Percentiles rank a stretch among this genome's conserved stretches.
Evolutionary conservation across 306 rosid genomes (phyloP).

Genomic region (Cicer yamashitae): DNA sequence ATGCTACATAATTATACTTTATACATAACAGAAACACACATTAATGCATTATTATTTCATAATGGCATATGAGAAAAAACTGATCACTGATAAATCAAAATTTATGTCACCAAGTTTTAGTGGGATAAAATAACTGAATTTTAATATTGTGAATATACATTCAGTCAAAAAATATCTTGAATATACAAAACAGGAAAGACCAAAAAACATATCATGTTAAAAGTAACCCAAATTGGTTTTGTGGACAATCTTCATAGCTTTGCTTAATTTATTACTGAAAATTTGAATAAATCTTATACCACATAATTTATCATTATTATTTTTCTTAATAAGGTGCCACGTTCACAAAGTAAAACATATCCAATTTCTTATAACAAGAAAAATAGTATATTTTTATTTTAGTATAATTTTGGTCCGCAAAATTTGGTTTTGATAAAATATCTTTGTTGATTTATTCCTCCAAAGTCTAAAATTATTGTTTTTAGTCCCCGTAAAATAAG

Average conservation of each 20-base stretch:
- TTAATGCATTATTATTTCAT: constrained; percentile 36
- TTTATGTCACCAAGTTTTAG: background rate
- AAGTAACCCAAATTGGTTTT: constrained; percentile 15
- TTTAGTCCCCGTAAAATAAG: constrained; percentile 22
- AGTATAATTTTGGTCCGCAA: constrained; percentile 11
- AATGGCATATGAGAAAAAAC: constrained; percentile 26
- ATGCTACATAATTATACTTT: constrained; percentile 29
- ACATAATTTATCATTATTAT: constrained; percentile 15
- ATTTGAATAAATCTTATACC: background rate
- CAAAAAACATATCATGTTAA: background rate
- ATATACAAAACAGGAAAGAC: constrained; percentile 8
- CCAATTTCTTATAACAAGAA: constrained; percentile 10
- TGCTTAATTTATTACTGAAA: constrained; percentile 5
- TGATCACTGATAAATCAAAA: constrained; percentile 15
- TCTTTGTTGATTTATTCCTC: too few species aligned
- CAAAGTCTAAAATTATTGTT: too few species aligned
- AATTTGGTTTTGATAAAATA: too few species aligned
- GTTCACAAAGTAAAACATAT: constrained; percentile 26
- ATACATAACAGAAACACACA: constrained; percentile 29
- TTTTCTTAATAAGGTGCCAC: constrained; percentile 27
- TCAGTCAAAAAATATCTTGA: too few species aligned
- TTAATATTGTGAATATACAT: background rate
- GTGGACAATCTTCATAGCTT: constrained; percentile 15
- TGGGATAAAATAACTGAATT: constrained; percentile 31
- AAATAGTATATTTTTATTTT: background rate